These are phyloP conservation scores for Cercospora nicotianae DNA, from an alignment of 2,329 filamentous ascomycete genomes.

Conservation along the genomic window DNA sequence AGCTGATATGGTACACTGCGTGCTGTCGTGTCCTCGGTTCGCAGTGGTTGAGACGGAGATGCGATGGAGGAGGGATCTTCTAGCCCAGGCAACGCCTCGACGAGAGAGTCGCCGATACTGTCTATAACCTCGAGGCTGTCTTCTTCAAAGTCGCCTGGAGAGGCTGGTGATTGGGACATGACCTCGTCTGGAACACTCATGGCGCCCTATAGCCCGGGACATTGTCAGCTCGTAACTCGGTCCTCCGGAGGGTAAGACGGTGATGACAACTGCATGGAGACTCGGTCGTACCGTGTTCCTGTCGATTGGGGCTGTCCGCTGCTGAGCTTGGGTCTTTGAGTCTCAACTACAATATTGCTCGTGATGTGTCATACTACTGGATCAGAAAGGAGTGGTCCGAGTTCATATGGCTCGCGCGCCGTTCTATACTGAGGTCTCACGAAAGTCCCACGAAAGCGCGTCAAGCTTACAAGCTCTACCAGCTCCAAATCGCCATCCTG, in stretches of 20 bases:
- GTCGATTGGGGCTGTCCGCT: background rate
- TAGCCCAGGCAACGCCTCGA: background rate
- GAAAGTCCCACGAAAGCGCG: conserved; percentile 9
- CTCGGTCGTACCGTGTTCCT: background rate
- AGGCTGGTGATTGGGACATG: background rate
- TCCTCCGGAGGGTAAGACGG: background rate
- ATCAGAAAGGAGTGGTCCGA: background rate
- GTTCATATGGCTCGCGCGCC: background rate
- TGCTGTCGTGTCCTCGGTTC: background rate
- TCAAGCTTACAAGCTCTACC: conserved; percentile 7
- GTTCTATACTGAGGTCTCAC: background rate
- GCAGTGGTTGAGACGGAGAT: background rate
- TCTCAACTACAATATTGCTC: background rate
- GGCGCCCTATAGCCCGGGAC: background rate
- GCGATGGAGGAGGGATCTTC: background rate
- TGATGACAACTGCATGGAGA: background rate
- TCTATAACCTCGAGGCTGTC: background rate
- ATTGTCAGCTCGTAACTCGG: background rate
- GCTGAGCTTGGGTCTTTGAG: background rate
- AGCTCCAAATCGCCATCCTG: background rate
- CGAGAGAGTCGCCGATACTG: background rate
- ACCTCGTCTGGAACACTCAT: background rate
- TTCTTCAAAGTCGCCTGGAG: background rate
- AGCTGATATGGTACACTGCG: background rate
- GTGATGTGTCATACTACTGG: background rate